Base-by-base conservation (phyloP, 768 basidiomycete genomes). In the Leucosporidium creatinivorum region DNA sequence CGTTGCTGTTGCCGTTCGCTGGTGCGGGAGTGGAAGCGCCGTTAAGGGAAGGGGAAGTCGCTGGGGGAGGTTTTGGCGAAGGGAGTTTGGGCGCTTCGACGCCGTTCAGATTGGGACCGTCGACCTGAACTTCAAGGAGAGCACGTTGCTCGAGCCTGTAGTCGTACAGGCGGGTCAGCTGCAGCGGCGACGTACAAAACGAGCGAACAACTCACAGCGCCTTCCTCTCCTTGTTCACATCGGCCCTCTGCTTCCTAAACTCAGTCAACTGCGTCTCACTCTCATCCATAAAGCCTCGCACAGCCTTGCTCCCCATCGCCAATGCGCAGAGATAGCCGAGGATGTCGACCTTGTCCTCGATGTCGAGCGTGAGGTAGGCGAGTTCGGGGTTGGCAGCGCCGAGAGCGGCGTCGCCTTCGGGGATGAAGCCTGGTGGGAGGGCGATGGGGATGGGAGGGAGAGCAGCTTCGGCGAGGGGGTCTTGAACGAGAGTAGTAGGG, bases 181-280 rank as follows among this genome's bases (percentile, higher is more conserved):
- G n/a, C 36, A 17, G 23, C 19, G 15, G 1, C 47, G 9, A 5
- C 21, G 18, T 13, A 2, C 10, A 6, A 21, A 23, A 10, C 28
- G 13, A 39, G 10, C 50, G 18, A 19, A 15, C 9, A 9, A 36
- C 92, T 80, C 77, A 94, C 93, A 86, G 83, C 76, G 88, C 86
- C 78, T 91, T 93, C 80, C 88, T 88, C 74, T 87, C 81, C 67
- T 93, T 84, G 79, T 96, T 96, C 68, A 93, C 86, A 69, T 98
- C 96, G 39, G 93, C 92, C 78, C 93, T 89, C 78, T 94, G 91
- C 79, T 98, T 99, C 70, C 96, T 81, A 44, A 96, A 81, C 31
- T 93, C 90, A 13, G 96, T 98, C 69, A 99, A 78, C 70, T 89
- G 87, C 73, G 89, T 85, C 75, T 93, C 92, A 74, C 89, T 91